Conservation (phyloP, 2,329 filamentous ascomycete genomes). For the Botrytis pseudocinerea region DNA sequence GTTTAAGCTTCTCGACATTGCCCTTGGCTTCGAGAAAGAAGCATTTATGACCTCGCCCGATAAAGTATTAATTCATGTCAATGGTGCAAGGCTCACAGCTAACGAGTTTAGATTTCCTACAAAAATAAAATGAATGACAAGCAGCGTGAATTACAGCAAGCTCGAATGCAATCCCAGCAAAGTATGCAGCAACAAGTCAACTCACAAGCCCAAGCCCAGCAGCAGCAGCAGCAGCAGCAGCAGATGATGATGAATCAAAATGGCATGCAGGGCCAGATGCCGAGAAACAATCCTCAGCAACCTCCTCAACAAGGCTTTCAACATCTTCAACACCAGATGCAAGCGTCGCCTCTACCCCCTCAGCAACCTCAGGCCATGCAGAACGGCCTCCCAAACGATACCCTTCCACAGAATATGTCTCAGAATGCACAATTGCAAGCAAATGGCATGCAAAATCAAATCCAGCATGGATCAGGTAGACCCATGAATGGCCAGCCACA, state of each 20-base stretch:
- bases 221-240: conserved; percentile 44
- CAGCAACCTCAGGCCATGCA: conserved; percentile 43
- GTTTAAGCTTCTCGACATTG: conserved; percentile 38
- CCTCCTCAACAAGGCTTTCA: conserved; percentile 56
- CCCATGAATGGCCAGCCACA: conserved; percentile 29
- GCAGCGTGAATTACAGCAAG: conserved; percentile 36
- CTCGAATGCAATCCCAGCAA: conserved; percentile 36
- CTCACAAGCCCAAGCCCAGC: conserved; percentile 43
- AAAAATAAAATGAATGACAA: conserved; percentile 36
- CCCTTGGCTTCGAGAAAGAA: conserved; percentile 38
- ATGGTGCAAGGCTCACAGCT: conserved; percentile 21
- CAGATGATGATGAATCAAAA: conserved; percentile 54
- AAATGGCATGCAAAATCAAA: conserved; percentile 46
- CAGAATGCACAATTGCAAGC: conserved; percentile 44
- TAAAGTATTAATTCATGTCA: conserved; percentile 32
- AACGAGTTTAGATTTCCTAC: conserved; percentile 35
- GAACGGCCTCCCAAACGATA: conserved; percentile 41
- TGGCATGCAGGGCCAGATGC: conserved; percentile 53
- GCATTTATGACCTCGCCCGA: conserved; percentile 36
- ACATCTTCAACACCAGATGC: conserved; percentile 60
- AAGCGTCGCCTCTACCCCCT: conserved; percentile 53
- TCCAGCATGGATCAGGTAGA: conserved; percentile 27
- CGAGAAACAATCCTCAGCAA: conserved; percentile 50
- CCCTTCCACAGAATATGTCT: conserved; percentile 36
- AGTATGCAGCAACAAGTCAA: conserved; percentile 49